Conservation (phyloP, 495 filamentous ascomycete species). For the Monascus purpureus region DNA sequence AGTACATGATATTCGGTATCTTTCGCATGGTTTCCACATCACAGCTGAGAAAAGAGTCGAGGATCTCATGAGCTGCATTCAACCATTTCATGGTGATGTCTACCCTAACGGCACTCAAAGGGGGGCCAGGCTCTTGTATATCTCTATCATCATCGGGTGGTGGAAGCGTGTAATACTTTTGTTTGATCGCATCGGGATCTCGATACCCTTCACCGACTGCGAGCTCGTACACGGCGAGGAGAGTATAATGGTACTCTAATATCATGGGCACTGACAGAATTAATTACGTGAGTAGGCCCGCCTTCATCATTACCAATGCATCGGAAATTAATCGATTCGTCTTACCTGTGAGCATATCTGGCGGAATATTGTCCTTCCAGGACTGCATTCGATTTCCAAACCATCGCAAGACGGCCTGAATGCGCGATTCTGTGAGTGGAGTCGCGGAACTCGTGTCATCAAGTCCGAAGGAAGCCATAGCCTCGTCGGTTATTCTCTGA, state of each 20-base stretch:
- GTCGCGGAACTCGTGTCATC: conserved; percentile 32
- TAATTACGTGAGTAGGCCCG: no score
- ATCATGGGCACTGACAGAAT: conserved; percentile 23
- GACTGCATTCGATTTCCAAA: conserved; percentile 32
- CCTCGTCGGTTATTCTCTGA: conserved; percentile 33
- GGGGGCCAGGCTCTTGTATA: conserved; percentile 8
- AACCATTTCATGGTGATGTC: conserved; percentile 36
- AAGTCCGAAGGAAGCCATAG: conserved; percentile 32
- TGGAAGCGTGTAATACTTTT: conserved; percentile 25
- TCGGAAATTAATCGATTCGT: conserved; percentile 1
- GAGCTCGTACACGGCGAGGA: conserved; percentile 36
- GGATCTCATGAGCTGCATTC: conserved; percentile 31
- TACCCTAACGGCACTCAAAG: conserved; percentile 29
- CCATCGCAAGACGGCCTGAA: conserved; percentile 31
- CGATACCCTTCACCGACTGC: conserved; percentile 37
- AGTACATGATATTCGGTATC: conserved; percentile 33
- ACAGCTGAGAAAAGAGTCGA: conserved; percentile 31
- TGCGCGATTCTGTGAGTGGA: conserved; percentile 27
- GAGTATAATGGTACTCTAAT: conserved; percentile 32
- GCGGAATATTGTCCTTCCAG: conserved; percentile 27
- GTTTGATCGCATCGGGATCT: conserved; percentile 29
- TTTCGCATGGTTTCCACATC: conserved; percentile 25
- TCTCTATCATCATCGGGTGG: conserved; percentile 17
- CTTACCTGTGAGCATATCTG: conserved; percentile 28
- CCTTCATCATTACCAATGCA: neutral